Evolutionary conservation across 176 grass and related monocot genomes (phyloP).

Genomic region (Bothriochloa decipiens): DNA sequence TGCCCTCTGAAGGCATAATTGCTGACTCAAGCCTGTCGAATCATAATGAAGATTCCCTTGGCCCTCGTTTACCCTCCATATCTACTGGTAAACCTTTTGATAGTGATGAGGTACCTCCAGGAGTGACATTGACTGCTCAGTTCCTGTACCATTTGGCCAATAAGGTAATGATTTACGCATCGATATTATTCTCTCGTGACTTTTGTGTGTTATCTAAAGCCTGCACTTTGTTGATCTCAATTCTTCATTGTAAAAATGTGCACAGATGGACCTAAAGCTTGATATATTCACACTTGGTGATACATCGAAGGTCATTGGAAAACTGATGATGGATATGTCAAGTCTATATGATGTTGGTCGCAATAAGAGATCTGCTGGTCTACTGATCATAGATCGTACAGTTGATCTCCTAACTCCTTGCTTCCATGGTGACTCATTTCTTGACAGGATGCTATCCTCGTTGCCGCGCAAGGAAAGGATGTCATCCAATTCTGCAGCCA

Average conservation of each 20-base stretch:
- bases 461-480: slow-evolving; percentile 65
- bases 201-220: slow-evolving; percentile 20
- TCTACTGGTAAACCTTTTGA: slow-evolving; percentile 72
- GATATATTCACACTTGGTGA: slow-evolving; percentile 96
- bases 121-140: slow-evolving; percentile 81
- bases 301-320: slow-evolving; percentile 92
- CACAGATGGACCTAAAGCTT: slow-evolving; percentile 94
- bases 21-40: slow-evolving; percentile 77
- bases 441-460: slow-evolving; percentile 78
- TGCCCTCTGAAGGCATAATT: slow-evolving; percentile 82
- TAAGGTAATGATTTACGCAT: slow-evolving; percentile 66
- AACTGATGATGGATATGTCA: slow-evolving; percentile 98
- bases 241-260: slow-evolving; percentile 48
- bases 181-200: neutral
- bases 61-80: slow-evolving; percentile 77
- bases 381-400: slow-evolving; percentile 89
- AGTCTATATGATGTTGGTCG: slow-evolving; percentile 94
- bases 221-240: slow-evolving; percentile 31
- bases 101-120: slow-evolving; percentile 80
- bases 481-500: slow-evolving; percentile 42
- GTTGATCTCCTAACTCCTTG: slow-evolving; percentile 93
- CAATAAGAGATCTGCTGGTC: slow-evolving; percentile 88
- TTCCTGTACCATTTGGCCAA: slow-evolving; percentile 91
- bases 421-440: slow-evolving; percentile 82
- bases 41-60: slow-evolving; percentile 74